These are phyloP conservation scores for Tephrocybe sp. DNA, from an alignment of 768 basidiomycete species.

Conservation along the genomic window DNA sequence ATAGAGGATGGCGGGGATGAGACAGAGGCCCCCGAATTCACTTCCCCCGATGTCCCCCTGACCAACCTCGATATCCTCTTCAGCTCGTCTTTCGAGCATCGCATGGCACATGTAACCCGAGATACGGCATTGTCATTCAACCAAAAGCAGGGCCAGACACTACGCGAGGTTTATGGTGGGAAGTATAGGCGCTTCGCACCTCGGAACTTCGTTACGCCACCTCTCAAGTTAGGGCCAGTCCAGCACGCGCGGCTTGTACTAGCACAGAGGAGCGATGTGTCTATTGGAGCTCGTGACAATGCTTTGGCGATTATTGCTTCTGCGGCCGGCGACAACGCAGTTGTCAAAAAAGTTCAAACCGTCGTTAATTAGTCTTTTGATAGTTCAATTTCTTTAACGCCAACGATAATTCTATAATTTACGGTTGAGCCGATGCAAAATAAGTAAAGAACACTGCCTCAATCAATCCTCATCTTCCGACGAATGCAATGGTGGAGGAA, in stretches of 20 bases:
- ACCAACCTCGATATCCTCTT: slow-evolving; percentile 26
- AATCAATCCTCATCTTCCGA: not conserved
- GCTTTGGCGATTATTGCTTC: slow-evolving; percentile 39
- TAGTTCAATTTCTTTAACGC: not conserved
- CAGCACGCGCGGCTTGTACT: slow-evolving; percentile 44
- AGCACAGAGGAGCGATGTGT: slow-evolving; percentile 41
- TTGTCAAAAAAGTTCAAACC: slow-evolving; percentile 7
- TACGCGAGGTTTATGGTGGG: slow-evolving; percentile 37
- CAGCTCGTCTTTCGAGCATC: slow-evolving; percentile 7
- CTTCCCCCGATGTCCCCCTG: slow-evolving; percentile 22
- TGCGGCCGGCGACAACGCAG: slow-evolving; percentile 5
- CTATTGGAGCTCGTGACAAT: slow-evolving; percentile 34
- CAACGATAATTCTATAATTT: slow-evolving; percentile 8
- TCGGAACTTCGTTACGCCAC: slow-evolving; percentile 24
- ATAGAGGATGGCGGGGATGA: slow-evolving; percentile 22
- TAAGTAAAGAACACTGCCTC: not conserved
- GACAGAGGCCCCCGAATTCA: slow-evolving; percentile 16
- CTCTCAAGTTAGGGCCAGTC: slow-evolving; percentile 37
- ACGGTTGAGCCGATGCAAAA: not conserved
- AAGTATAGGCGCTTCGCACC: slow-evolving; percentile 52
- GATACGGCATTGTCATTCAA: not conserved
- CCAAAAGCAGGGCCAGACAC: slow-evolving; percentile 6
- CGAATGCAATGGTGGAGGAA: not conserved
- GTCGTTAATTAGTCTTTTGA: slow-evolving; percentile 9
- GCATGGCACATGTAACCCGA: slow-evolving; percentile 2